phyloP scores from a whole-genome alignment of 225 moss, liverwort and hornwort genomes.

The Physcomitrellopsis africana region DNA sequence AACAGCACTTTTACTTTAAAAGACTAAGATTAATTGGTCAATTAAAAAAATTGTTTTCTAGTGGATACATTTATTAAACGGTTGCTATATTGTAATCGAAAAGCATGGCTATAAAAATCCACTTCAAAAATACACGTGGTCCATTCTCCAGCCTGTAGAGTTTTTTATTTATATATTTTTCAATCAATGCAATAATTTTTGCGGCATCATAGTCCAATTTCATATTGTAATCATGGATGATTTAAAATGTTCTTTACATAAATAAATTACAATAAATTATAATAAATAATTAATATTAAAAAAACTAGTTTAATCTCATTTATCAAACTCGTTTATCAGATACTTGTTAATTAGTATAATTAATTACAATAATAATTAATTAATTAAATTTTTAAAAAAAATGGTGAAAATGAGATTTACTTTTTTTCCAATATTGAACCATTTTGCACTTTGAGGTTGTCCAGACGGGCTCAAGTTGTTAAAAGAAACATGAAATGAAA shows the following conservation, averaged over 20 bases:
- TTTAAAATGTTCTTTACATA: rapidly evolving
- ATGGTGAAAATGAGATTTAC: neutral
- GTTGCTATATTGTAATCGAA: conserved; percentile 41
- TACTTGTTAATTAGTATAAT: too few relatives aligned
- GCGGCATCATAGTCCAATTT: too few relatives aligned
- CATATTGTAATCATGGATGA: too few relatives aligned
- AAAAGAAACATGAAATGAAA: conserved; percentile 60
- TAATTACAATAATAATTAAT: too few relatives aligned
- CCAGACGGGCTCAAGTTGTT: conserved; percentile 33
- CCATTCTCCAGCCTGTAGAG: conserved; percentile 35
- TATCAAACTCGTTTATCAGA: too few relatives aligned
- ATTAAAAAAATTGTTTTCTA: neutral
- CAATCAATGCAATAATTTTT: too few relatives aligned
- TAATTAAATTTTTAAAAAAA: too few relatives aligned
- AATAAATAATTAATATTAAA: too few relatives aligned
- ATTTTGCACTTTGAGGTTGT: conserved; percentile 36
- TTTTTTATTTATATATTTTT: too few relatives aligned
- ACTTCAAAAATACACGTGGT: conserved; percentile 58
- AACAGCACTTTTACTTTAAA: neutral
- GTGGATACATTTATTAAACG: conserved; percentile 39
- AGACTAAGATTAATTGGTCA: neutral
- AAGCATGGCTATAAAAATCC: conserved; percentile 48
- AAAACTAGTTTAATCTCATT: too few relatives aligned
- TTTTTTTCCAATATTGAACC: conserved; percentile 42
- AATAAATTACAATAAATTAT: too few relatives aligned